phyloP scores from a whole-genome alignment of 2,329 filamentous ascomycete species.

The Colletotrichum gigasporum region DNA sequence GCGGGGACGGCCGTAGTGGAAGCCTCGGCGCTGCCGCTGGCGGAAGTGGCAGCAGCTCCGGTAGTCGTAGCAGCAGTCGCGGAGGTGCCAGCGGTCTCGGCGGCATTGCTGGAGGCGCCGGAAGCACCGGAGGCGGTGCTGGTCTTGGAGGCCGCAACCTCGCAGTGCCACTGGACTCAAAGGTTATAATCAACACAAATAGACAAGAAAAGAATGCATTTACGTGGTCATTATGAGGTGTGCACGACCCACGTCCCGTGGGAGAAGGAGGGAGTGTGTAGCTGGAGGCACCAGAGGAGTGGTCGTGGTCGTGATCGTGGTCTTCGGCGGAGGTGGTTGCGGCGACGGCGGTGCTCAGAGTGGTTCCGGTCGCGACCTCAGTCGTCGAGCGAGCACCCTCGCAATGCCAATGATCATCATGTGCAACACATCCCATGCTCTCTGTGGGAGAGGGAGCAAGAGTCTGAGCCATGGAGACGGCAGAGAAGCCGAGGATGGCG shows the following conservation, averaged over 20 bases:
- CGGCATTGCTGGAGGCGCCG: neutral
- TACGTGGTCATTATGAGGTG: conserved; percentile 50
- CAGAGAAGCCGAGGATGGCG: conserved; percentile 24
- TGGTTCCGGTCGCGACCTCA: neutral
- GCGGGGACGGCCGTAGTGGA: conserved; percentile 26
- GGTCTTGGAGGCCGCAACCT: conserved; percentile 3
- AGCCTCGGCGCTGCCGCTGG: conserved; percentile 55
- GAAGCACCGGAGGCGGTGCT: neutral
- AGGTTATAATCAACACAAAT: neutral
- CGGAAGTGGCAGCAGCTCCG: neutral
- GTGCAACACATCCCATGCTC: no score
- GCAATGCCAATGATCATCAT: conserved; percentile 11
- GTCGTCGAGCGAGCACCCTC: conserved; percentile 25
- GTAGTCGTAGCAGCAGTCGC: conserved; percentile 1
- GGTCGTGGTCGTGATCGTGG: conserved; percentile 5
- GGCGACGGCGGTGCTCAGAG: neutral
- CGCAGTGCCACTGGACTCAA: conserved; percentile 23
- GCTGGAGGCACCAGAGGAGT: conserved; percentile 32
- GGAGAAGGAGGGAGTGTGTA: conserved; percentile 41
- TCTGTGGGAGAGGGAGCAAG: conserved; percentile 45
- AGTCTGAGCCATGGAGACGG: conserved; percentile 24
- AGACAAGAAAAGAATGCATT: neutral
- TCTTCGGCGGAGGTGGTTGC: neutral
- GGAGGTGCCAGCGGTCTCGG: neutral
- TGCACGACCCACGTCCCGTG: conserved; percentile 46